Base-by-base conservation (phyloP, 805 yeast genomes). In the Yarrowia deformans region DNA sequence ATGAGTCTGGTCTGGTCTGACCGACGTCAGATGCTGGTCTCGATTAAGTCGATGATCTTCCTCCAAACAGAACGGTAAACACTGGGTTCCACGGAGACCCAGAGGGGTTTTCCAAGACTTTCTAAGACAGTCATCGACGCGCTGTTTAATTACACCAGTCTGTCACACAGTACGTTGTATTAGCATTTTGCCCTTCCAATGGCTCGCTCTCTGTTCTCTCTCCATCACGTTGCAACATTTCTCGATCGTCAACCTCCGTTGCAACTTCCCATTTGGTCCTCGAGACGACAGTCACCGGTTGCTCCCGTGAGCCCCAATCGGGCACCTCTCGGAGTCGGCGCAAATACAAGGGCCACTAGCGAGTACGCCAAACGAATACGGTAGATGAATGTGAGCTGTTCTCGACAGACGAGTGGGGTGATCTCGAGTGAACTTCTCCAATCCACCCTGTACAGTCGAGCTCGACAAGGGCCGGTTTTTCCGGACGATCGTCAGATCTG, bases 401-500 rank as follows among this genome's bases (percentile, higher is more conserved):
- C 32, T 46, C 49, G 52, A 23, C 12, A 4, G 39, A 13, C 52
- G 14, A 13, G 29, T 23, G 50, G 50, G 23, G 50, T 46, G 50
- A 46, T 46, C 34, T 12, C 4, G 35, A 29, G 35, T 29, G 52
- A 48, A 48, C 12, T 19, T 23, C 12, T 32, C 32, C 12, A 12
- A 23, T 4, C 29, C 35, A 13, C 52, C 18, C 52, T 29, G 35
- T 48, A 23, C 52, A 29, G 52, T 8, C 52, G 12, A 29, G 29
- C n/a, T 13, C 6, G n/a, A 7, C 52, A 48, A 48, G 52, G 35
- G 52, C 58, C 60, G 45, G 60, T 54, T 54, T 37, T 19, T 54
- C 60, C 60, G 60, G 45, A n/a, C 45, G 45, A 54, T 54, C 60
- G 8, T 23, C 60, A 37, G 60, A 54, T 54, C 60, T 8, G 19